Evolutionary conservation across 1,139 yeast species (phyloP).

Genomic region (Suhomyces kunorum): DNA sequence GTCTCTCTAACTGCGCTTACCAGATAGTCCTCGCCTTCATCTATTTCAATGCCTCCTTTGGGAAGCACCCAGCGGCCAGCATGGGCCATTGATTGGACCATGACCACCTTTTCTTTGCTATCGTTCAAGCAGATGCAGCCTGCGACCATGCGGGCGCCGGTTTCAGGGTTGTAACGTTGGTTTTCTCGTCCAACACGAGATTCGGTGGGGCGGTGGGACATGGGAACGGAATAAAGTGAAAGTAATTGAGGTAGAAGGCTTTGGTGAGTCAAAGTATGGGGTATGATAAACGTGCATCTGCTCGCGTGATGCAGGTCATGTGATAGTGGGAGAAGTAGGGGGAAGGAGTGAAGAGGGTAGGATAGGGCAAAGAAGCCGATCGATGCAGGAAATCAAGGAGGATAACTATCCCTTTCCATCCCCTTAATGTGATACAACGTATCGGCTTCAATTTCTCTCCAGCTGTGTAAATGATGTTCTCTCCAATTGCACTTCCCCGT

Average conservation of each 20-base stretch:
- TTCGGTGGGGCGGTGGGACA: conserved; percentile 17
- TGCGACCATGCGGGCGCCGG: conserved; percentile 85
- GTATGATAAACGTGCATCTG: neutral
- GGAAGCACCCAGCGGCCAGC: conserved; percentile 82
- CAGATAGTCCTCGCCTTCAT: conserved; percentile 61
- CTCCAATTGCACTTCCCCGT: too few species aligned
- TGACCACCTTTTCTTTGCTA: conserved; percentile 60
- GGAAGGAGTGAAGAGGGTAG: too few species aligned
- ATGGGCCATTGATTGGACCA: conserved; percentile 74
- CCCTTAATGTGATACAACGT: too few species aligned
- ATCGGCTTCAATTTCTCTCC: too few species aligned
- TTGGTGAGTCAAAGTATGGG: conserved; percentile 1
- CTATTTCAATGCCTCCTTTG: conserved; percentile 92
- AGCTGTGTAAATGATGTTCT: too few species aligned
- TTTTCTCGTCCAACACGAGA: conserved; percentile 40
- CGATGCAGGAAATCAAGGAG: too few species aligned
- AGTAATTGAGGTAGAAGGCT: too few species aligned
- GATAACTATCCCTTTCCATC: too few species aligned
- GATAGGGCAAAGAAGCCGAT: too few species aligned
- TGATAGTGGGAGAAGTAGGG: neutral
- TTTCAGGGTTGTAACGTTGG: conserved; percentile 46
- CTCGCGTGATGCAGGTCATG: neutral
- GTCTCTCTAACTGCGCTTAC: conserved; percentile 81
- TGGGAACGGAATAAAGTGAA: neutral
- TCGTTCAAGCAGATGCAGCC: conserved; percentile 79